Conservation (phyloP, 164 flowering plant species). For the Saururus chinensis region DNA sequence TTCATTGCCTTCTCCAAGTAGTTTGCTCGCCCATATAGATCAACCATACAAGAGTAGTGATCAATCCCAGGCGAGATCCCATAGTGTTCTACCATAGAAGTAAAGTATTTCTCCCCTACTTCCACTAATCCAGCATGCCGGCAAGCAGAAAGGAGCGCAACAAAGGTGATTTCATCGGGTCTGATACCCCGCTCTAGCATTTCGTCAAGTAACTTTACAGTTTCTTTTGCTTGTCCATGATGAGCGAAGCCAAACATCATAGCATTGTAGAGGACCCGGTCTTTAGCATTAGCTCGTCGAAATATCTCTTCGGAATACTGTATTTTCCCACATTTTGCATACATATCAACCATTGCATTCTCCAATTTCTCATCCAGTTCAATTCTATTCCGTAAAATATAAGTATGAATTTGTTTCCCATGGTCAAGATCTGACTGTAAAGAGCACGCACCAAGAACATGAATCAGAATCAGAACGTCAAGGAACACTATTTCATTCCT, state of each 20-base stretch:
- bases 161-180: slow-evolving; percentile 59
- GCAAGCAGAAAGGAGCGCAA: slow-evolving; percentile 77
- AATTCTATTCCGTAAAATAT: slow-evolving; percentile 34
- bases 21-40: slow-evolving; percentile 63
- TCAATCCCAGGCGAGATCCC: slow-evolving; percentile 49
- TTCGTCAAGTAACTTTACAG: slow-evolving; percentile 41
- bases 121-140: slow-evolving; percentile 61
- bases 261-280: slow-evolving; percentile 50
- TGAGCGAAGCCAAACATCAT: slow-evolving; percentile 75
- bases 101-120: slow-evolving; percentile 50
- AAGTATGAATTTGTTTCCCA: slow-evolving; percentile 71
- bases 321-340: slow-evolving; percentile 70
- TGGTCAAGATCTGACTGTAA: slow-evolving; percentile 45
- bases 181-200: slow-evolving; percentile 31
- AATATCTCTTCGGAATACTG: slow-evolving; percentile 45
- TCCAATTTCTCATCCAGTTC: slow-evolving; percentile 40
- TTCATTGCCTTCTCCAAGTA: slow-evolving; percentile 40
- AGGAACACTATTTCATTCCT: slow-evolving; percentile 16
- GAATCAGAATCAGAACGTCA: slow-evolving; percentile 43
- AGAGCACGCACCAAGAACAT: slow-evolving; percentile 49
- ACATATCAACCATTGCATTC: slow-evolving; percentile 67
- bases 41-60: slow-evolving; percentile 84
- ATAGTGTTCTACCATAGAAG: slow-evolving; percentile 46
- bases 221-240: slow-evolving; percentile 45
- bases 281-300: slow-evolving; percentile 15